These are phyloP conservation scores for Rhodotorula babjevae DNA, from an alignment of 768 basidiomycete genomes.

Conservation along the genomic window DNA sequence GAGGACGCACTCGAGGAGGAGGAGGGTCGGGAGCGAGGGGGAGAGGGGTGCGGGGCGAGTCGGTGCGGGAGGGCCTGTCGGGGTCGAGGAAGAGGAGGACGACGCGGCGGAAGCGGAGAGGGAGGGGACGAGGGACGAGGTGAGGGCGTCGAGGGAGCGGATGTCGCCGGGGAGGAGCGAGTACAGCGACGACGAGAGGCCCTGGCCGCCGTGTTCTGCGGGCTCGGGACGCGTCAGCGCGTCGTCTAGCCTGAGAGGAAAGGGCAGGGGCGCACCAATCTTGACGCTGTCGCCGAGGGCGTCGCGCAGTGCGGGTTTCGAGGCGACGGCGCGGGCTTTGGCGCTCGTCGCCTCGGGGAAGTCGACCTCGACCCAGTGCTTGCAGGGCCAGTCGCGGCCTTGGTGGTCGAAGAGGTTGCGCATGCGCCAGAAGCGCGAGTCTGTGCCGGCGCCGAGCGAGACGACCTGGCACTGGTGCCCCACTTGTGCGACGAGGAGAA, in stretches of 20 bases:
- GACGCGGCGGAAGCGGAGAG: constrained; percentile 45
- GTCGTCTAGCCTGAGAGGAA: constrained; percentile 50
- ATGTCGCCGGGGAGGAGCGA: constrained; percentile 75
- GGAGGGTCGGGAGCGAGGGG: constrained; percentile 65
- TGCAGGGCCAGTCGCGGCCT: constrained; percentile 8
- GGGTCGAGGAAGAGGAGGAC: constrained; percentile 60
- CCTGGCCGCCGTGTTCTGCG: constrained; percentile 61
- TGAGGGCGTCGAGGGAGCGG: constrained; percentile 54
- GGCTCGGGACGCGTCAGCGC: constrained; percentile 43
- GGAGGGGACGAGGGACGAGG: constrained; percentile 42
- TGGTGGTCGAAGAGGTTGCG: constrained; percentile 43
- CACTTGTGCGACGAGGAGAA: constrained; percentile 62
- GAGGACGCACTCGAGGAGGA: constrained; percentile 89
- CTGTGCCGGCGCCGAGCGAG: constrained; percentile 92
- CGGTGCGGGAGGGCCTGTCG: background rate
- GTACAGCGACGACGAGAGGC: constrained; percentile 58
- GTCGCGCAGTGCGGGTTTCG: constrained; percentile 57
- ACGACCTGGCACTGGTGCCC: constrained; percentile 73
- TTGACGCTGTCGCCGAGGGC: constrained; percentile 53
- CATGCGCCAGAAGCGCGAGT: constrained; percentile 90
- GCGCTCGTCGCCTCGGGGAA: constrained; percentile 76
- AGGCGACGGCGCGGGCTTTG: constrained; percentile 75
- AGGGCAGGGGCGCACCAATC: constrained; percentile 34
- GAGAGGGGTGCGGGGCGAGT: constrained; percentile 51
- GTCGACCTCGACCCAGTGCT: constrained; percentile 70